Percentiles rank a stretch among this genome's conserved stretches.
Conservation (phyloP, 805 yeast genomes). For the Isabelozyma pseudorhagii region DNA sequence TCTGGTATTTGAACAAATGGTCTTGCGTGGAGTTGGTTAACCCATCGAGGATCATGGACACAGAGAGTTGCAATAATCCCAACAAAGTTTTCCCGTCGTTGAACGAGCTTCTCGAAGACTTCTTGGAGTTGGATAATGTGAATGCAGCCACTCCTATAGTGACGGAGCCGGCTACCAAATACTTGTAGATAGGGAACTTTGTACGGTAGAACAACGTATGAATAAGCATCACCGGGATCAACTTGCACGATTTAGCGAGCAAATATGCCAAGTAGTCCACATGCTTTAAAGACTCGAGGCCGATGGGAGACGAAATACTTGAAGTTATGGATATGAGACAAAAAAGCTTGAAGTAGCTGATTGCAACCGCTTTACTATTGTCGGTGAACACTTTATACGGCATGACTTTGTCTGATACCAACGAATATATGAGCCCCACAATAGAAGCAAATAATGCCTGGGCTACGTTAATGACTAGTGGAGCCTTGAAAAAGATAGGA, state of each 20-base stretch:
- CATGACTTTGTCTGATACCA: conserved; percentile 23
- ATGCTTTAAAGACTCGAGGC: conserved; percentile 72
- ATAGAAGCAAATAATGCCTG: conserved; percentile 74
- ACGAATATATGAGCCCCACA: conserved; percentile 62
- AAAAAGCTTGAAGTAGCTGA: conserved; percentile 31
- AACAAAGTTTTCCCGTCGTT: conserved; percentile 42
- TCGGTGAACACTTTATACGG: conserved; percentile 30
- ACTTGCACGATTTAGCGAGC: conserved; percentile 88
- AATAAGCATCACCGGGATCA: conserved; percentile 90
- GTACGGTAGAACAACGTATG: conserved; percentile 70
- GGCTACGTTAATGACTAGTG: conserved; percentile 69
- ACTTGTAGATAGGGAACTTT: conserved; percentile 71
- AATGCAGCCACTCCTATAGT: conserved; percentile 82
- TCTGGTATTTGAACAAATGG: conserved; percentile 57
- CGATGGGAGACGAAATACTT: conserved; percentile 78
- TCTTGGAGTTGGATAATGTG: conserved; percentile 48
- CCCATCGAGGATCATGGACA: conserved; percentile 82
- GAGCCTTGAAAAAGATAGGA: conserved; percentile 59
- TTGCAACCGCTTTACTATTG: conserved; percentile 16
- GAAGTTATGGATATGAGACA: conserved; percentile 66
- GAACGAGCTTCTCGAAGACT: conserved; percentile 12
- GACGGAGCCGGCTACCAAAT: conserved; percentile 71
- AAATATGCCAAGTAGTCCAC: conserved; percentile 84
- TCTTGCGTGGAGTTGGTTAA: conserved; percentile 93
- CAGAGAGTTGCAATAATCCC: conserved; percentile 59